These are phyloP conservation scores for Jacaranda copaia DNA, from an alignment of 257 asterid species.

Conservation along the genomic window DNA sequence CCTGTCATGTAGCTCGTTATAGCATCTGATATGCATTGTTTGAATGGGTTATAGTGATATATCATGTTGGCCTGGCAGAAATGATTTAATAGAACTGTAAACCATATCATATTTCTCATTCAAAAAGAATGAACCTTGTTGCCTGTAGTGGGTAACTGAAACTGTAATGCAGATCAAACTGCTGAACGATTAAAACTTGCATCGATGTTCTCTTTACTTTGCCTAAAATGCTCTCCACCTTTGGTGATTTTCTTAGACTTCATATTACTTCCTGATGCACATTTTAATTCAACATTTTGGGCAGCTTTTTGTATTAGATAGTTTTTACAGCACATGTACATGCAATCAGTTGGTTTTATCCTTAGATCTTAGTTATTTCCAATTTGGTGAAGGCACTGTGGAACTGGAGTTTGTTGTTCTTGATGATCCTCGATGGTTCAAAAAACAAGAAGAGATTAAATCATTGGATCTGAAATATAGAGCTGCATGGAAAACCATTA, in stretches of 20 bases:
- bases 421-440: conserved; percentile 63
- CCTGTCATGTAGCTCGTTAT: neutral
- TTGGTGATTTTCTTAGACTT: conserved; percentile 9
- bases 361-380: conserved; percentile 22
- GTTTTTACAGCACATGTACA: neutral
- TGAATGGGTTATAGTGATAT: conserved; percentile 15
- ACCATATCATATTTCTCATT: conserved; percentile 6
- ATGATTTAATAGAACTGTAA: neutral
- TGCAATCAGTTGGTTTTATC: conserved; percentile 24
- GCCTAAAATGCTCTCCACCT: neutral
- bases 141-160: conserved; percentile 14
- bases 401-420: conserved; percentile 60
- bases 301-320: neutral
- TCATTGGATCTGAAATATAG: conserved; percentile 65
- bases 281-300: conserved; percentile 6
- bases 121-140: neutral
- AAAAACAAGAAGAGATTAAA: conserved; percentile 61
- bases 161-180: conserved; percentile 6
- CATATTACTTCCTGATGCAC: conserved; percentile 8
- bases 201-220: conserved; percentile 2
- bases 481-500: conserved; percentile 57
- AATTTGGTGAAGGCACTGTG: conserved; percentile 49
- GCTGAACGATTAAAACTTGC: conserved; percentile 21
- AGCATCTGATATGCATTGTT: conserved; percentile 5
- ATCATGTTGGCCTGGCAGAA: neutral